Conservation (phyloP, 2,329 filamentous ascomycete species). For the Trichoderma semiorbis region DNA sequence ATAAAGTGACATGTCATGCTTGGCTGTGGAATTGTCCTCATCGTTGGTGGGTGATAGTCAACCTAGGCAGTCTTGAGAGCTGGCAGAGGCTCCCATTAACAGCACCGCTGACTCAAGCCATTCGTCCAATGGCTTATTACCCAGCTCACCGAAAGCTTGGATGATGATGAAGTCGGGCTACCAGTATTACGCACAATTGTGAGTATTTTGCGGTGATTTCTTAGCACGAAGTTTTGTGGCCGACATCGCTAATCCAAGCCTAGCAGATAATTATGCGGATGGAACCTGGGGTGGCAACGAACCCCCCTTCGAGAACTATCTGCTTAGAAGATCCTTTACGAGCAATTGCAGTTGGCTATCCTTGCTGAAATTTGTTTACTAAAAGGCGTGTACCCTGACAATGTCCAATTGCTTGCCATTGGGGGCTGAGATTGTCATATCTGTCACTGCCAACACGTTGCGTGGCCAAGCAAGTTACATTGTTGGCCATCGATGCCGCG, state of each 20-base stretch:
- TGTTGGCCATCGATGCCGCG: background rate
- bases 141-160: background rate
- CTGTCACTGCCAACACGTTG: background rate
- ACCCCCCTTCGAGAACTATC: background rate
- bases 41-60: background rate
- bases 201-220: background rate
- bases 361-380: background rate
- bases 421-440: background rate
- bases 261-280: background rate
- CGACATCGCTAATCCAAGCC: background rate
- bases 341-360: background rate
- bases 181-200: background rate
- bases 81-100: background rate
- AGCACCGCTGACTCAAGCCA: background rate
- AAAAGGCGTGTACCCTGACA: background rate
- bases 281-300: background rate
- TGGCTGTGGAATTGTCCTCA: background rate
- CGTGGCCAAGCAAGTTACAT: background rate
- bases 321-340: background rate
- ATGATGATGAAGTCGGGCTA: background rate
- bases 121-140: background rate
- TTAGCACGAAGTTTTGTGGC: background rate
- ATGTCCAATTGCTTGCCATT: background rate
- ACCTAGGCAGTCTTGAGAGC: background rate
- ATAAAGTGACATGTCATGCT: constrained; percentile 16